These are phyloP conservation scores for Botrytis elliptica DNA, from an alignment of 2,329 filamentous ascomycete species.

Conservation along the genomic window DNA sequence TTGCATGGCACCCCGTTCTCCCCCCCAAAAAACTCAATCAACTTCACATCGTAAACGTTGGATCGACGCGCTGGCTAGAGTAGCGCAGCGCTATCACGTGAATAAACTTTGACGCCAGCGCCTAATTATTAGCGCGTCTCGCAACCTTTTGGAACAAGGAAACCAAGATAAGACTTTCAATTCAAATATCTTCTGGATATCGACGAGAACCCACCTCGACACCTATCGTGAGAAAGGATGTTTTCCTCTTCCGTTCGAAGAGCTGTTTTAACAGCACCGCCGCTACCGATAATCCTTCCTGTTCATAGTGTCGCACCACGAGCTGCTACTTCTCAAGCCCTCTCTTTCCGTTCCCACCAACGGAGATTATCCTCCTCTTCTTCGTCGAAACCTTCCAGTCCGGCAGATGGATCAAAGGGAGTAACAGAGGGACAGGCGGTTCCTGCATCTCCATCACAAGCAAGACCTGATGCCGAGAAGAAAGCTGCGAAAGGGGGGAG, in stretches of 20 bases:
- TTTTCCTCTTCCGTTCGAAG: slow-evolving; percentile 40
- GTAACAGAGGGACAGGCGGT: slow-evolving; percentile 30
- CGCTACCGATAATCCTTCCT: slow-evolving; percentile 33
- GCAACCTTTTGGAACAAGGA: slow-evolving; percentile 15
- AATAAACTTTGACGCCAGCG: background rate
- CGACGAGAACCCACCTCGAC: slow-evolving; percentile 14
- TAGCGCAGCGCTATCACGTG: background rate
- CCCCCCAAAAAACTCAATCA: background rate
- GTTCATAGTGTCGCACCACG: slow-evolving; percentile 33
- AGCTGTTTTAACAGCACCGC: slow-evolving; percentile 33
- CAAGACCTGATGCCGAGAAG: slow-evolving; percentile 40
- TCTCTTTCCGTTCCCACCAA: slow-evolving; percentile 37
- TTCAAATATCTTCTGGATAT: slow-evolving; percentile 12
- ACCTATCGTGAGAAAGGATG: slow-evolving; percentile 34
- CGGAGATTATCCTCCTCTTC: slow-evolving; percentile 41
- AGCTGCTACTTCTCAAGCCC: slow-evolving; percentile 31
- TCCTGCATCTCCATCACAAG: slow-evolving; percentile 31
- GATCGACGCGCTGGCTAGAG: background rate
- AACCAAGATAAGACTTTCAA: slow-evolving; percentile 20
- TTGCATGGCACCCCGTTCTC: background rate
- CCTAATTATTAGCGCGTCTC: slow-evolving; percentile 13
- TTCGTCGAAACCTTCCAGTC: slow-evolving; percentile 43
- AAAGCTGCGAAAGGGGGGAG: slow-evolving; percentile 46
- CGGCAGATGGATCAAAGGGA: slow-evolving; percentile 39
- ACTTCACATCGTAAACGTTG: background rate